A percentile compares a stretch with the other conserved stretches of the same genome.
Conservation (phyloP, 179 eudicot species). For the Spinacia oleracea region DNA sequence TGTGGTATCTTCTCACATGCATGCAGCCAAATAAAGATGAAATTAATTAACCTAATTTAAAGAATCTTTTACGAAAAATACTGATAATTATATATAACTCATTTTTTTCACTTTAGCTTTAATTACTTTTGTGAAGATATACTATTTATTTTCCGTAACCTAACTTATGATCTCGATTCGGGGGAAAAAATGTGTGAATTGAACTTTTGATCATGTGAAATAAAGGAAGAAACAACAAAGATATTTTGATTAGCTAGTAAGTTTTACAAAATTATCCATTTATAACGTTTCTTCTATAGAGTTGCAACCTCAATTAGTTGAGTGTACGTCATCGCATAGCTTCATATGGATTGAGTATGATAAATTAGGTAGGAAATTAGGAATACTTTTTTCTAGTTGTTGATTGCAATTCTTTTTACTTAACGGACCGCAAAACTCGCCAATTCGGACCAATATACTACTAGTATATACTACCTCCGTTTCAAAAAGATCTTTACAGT, state of each 20-base stretch:
- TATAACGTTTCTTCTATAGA: conserved; percentile 21
- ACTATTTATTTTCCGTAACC: conserved; percentile 2
- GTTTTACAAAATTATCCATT: background rate
- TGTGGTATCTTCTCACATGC: conserved; percentile 42
- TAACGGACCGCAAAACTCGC: background rate
- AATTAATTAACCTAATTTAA: conserved; percentile 5
- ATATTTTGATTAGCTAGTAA: background rate
- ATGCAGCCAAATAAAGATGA: conserved; percentile 22
- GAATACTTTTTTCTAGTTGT: background rate
- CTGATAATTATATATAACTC: background rate
- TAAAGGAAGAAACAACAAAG: background rate
- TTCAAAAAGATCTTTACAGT: too few species aligned
- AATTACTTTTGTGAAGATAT: conserved; percentile 1
- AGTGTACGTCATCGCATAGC: conserved; percentile 26
- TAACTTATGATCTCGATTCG: conserved; percentile 11
- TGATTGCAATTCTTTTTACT: background rate
- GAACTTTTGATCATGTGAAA: conserved; percentile 17
- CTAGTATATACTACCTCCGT: too few species aligned
- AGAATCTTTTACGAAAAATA: conserved; percentile 31
- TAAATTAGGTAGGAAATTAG: conserved; percentile 17
- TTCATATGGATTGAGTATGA: background rate
- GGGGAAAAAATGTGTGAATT: background rate
- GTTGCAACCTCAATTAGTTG: conserved; percentile 22
- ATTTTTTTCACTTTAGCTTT: conserved; percentile 26
- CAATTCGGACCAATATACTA: background rate